Conservation (phyloP, 345 rosid genomes). For the Dovyalis caffra region DNA sequence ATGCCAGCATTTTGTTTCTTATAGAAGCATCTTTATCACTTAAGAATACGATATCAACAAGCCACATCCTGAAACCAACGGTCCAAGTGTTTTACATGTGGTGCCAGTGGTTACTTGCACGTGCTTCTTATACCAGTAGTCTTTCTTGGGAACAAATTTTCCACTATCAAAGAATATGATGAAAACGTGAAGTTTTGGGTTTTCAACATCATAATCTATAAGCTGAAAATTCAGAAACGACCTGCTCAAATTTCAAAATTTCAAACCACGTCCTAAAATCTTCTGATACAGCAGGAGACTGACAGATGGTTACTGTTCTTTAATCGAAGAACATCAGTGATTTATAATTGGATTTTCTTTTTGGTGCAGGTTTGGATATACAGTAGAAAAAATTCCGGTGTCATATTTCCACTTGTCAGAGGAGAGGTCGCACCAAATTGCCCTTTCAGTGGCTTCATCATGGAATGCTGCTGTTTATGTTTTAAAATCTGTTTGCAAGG, state of each 20-base stretch:
- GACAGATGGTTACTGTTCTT: not conserved
- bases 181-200: not conserved
- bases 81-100: not conserved
- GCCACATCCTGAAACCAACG: not conserved
- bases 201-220: not conserved
- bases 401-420: slow-evolving; percentile 64
- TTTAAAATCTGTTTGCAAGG: slow-evolving; percentile 66
- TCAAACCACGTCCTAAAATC: not conserved
- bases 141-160: not conserved
- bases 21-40: not conserved
- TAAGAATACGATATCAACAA: not conserved
- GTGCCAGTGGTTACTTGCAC: slow-evolving; percentile 2
- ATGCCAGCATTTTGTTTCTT: slow-evolving; percentile 5
- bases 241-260: not conserved
- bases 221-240: too few relatives aligned
- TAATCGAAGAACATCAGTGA: not conserved
- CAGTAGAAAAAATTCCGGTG: slow-evolving; percentile 65
- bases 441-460: slow-evolving; percentile 54
- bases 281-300: not conserved
- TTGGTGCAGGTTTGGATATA: slow-evolving; percentile 71
- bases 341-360: slow-evolving; percentile 10
- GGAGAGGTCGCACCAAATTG: slow-evolving; percentile 48
- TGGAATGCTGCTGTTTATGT: slow-evolving; percentile 60
- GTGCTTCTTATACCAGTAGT: not conserved
- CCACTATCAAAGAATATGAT: not conserved